Evolutionary conservation across 805 yeast species (phyloP).

Genomic region (Candida ovalis): DNA sequence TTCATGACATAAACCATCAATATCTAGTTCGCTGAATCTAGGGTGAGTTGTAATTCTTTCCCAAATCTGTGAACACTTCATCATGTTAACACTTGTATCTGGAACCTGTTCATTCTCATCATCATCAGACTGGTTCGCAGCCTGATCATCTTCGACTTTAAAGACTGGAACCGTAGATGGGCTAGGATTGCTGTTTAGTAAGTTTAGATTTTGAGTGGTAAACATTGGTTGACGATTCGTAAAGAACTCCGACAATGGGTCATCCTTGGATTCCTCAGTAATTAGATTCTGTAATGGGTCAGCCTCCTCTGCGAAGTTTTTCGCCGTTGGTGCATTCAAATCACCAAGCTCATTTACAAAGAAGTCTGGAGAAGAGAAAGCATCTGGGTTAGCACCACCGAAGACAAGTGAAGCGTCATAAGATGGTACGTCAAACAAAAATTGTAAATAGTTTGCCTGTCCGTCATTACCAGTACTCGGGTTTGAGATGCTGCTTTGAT

Average conservation of each 20-base stretch:
- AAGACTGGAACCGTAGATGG: neutral
- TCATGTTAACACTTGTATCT: conserved; percentile 52
- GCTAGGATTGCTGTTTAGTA: conserved; percentile 2
- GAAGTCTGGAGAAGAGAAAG: conserved; percentile 16
- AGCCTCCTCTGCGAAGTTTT: neutral
- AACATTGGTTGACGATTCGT: conserved; percentile 9
- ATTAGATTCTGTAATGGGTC: conserved; percentile 33
- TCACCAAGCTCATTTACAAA: conserved; percentile 5
- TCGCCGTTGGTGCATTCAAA: conserved; percentile 10
- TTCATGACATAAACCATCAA: conserved; percentile 89
- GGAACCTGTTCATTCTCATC: conserved; percentile 52
- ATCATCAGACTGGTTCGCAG: conserved; percentile 17
- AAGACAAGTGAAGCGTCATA: conserved; percentile 57
- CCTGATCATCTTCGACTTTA: conserved; percentile 2
- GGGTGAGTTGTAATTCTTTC: conserved; percentile 95
- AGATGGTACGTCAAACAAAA: conserved; percentile 42
- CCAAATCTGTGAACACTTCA: conserved; percentile 92
- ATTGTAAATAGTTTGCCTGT: conserved; percentile 37
- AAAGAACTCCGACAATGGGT: conserved; percentile 40
- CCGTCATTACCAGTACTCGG: too few relatives aligned
- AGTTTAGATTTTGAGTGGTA: conserved; percentile 19
- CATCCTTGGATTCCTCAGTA: conserved; percentile 55
- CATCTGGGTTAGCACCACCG: conserved; percentile 12
- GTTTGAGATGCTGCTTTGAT: neutral
- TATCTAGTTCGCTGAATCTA: conserved; percentile 85